phyloP scores from a whole-genome alignment of 352 stramenopile species.

The Globisporangium cylindrosporum region DNA sequence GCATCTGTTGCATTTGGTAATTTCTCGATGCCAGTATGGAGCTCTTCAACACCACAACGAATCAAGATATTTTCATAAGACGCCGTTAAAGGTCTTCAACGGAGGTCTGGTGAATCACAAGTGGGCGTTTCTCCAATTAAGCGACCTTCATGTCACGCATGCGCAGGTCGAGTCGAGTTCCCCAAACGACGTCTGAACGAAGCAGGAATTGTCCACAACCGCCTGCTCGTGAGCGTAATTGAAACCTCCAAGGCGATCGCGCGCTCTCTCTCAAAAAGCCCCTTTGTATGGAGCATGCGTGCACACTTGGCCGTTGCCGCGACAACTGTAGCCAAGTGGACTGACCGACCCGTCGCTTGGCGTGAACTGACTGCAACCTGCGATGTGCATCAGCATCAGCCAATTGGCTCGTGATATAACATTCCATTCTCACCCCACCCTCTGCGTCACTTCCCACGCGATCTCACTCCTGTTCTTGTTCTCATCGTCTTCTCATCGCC shows the following conservation, averaged over 20 bases:
- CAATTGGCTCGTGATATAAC: background rate
- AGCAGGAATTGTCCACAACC: background rate
- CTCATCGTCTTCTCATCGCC: background rate
- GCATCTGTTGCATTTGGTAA: too few species aligned
- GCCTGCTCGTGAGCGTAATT: background rate
- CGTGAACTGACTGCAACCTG: constrained; percentile 5
- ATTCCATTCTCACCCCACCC: background rate
- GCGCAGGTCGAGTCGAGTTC: background rate
- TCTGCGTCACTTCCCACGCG: constrained; percentile 9
- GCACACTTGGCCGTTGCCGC: background rate
- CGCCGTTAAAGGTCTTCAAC: too few species aligned
- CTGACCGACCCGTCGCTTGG: background rate
- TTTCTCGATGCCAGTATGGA: too few species aligned
- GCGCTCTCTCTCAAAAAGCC: background rate
- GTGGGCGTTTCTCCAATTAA: background rate
- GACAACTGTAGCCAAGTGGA: background rate
- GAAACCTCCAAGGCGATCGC: background rate
- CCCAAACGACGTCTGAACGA: background rate
- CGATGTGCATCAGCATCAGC: constrained; percentile 3
- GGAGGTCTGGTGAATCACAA: background rate
- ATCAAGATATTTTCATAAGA: too few species aligned
- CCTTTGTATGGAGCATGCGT: background rate
- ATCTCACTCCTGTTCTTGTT: background rate
- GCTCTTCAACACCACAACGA: too few species aligned
- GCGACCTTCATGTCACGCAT: constrained; percentile 7